Conservation (phyloP, 1,139 yeast species). For the Debaryomyces coudertii region DNA sequence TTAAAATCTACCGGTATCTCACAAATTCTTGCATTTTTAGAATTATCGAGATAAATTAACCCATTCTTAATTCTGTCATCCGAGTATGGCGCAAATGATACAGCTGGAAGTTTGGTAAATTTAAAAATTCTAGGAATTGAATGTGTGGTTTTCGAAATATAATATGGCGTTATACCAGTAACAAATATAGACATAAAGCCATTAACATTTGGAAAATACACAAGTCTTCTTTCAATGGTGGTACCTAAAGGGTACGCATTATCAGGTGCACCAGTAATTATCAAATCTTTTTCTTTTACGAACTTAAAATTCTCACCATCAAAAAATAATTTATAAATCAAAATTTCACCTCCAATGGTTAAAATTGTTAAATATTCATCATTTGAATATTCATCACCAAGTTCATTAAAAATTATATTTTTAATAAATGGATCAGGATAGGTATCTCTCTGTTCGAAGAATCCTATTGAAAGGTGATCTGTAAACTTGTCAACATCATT, state of each 20-base stretch:
- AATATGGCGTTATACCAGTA: constrained; percentile 75
- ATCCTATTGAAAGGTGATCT: constrained; percentile 53
- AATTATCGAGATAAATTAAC: constrained; percentile 71
- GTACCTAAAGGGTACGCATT: constrained; percentile 74
- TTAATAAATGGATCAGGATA: constrained; percentile 77
- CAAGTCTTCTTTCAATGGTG: constrained; percentile 66
- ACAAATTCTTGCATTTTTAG: constrained; percentile 73
- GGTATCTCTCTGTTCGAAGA: constrained; percentile 60
- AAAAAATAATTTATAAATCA: constrained; percentile 62
- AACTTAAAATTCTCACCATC: constrained; percentile 55
- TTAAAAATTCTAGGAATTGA: constrained; percentile 70
- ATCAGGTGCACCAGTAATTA: constrained; percentile 73
- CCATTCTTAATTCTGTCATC: constrained; percentile 49
- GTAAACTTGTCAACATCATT: constrained; percentile 61
- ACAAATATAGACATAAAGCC: constrained; percentile 67
- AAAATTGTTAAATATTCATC: constrained; percentile 68
- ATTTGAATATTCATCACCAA: constrained; percentile 61
- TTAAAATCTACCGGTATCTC: constrained; percentile 54
- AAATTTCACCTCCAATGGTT: constrained; percentile 79
- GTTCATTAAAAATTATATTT: constrained; percentile 64
- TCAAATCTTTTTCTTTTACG: constrained; percentile 49
- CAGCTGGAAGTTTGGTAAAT: constrained; percentile 65
- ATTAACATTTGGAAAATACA: constrained; percentile 59
- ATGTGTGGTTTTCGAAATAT: constrained; percentile 64
- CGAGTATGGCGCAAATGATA: constrained; percentile 60